Evolutionary conservation across 2,329 filamentous ascomycete species (phyloP), one percentile per base, ranked within the genome.

Genomic region (Talaromyces pinophilus): DNA sequence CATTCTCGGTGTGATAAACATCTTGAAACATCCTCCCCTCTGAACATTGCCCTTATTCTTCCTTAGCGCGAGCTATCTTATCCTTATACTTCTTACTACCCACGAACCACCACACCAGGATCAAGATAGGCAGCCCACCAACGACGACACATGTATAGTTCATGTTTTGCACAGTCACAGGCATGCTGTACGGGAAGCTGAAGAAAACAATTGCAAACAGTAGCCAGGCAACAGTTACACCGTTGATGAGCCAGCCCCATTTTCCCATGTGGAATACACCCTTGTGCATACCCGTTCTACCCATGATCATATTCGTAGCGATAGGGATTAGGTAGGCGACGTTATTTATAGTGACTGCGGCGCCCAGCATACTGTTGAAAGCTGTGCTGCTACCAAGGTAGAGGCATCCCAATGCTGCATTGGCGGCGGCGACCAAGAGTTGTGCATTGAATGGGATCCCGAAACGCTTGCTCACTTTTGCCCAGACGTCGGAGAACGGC

Each of bases 321-420:
- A 85, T 82, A 0, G 82, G 81, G 17, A 83, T 74, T 52, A 82
- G 71, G 68, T 82, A 84, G 0, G 82, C 80, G 13, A 82, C 73
- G 63, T 82, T 82, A 67, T 82, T 82, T 55, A 82, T 78, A 15
- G 80, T 82, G 33, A 72, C 71, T 10, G 72, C 67, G 0, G 69
- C 71, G 55, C 69, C 63, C 66, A 77, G 72, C 75, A 77, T 76
- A 0, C 88, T 88, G 57, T 86, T 85, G 75, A 92, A 92, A 0
- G 90, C 89, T 0, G 87, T 88, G 2, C 81, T 84, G 42, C 82
- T 87, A n/a, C 86, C 89, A 1, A 91, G 82, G 66, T 90, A 90
- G 44, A 92, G 87, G 42, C 82, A 82, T 0, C 88, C 88, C 0
- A 92, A 77, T 0, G 89, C 71, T 0, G 86, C 87, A 22, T 83